Evolutionary conservation across 768 basidiomycete species (phyloP).

Genomic region (Calocybe gangraenosa): DNA sequence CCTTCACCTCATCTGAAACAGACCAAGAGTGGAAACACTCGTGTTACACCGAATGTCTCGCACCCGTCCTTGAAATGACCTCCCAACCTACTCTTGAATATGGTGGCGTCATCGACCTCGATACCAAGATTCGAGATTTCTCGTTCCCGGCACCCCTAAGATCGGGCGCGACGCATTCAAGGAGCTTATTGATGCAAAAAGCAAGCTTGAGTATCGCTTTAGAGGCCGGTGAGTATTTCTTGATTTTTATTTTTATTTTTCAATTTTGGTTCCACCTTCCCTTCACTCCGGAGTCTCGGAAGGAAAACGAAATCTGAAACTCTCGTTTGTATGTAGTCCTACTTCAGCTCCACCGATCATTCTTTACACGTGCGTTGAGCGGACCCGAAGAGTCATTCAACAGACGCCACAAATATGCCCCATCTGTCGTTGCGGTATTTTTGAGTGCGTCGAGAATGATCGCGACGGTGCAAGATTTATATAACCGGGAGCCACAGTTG

Average conservation of each 20-base stretch:
- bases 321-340: conserved; percentile 40
- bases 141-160: conserved; percentile 43
- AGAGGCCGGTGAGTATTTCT: conserved; percentile 59
- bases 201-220: conserved; percentile 54
- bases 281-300: no score
- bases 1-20: conserved; percentile 15
- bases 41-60: conserved; percentile 55
- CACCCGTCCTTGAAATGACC: conserved; percentile 56
- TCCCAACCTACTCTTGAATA: conserved; percentile 52
- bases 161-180: conserved; percentile 30
- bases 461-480: conserved; percentile 52
- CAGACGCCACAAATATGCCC: conserved; percentile 59
- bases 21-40: conserved; percentile 72
- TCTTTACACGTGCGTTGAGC: conserved; percentile 60
- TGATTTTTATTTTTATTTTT: no score
- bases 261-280: no score
- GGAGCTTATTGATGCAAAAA: conserved; percentile 54
- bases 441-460: conserved; percentile 62
- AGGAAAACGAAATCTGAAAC: background rate
- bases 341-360: conserved; percentile 64
- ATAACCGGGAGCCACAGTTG: conserved; percentile 54
- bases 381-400: conserved; percentile 57
- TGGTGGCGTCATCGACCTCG: conserved; percentile 48
- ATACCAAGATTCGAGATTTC: conserved; percentile 59
- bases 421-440: conserved; percentile 67